Percentiles rank a stretch among this genome's conserved stretches.
Evolutionary conservation across 345 rosid species (phyloP).

Genomic region (Microcos paniculata): DNA sequence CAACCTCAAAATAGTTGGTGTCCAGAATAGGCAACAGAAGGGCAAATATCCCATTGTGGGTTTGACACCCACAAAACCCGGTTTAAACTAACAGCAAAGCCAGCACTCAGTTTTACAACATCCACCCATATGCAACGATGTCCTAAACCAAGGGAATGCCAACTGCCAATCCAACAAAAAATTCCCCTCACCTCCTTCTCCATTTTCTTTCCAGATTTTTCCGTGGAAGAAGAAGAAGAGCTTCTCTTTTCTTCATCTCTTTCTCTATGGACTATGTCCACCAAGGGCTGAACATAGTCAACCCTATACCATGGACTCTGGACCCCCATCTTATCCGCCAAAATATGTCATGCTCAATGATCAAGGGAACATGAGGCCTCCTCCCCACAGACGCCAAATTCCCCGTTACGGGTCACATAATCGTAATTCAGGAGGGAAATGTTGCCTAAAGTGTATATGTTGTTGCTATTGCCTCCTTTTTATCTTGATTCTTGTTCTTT

Average conservation of each 20-base stretch:
- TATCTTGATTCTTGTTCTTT: constrained; percentile 30
- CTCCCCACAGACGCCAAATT: constrained; percentile 40
- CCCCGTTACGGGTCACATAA: constrained; percentile 33
- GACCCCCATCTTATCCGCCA: constrained; percentile 24
- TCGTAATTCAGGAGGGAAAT: not conserved
- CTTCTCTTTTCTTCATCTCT: constrained; percentile 7
- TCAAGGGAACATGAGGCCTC: constrained; percentile 28
- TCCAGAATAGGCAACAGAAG: not conserved
- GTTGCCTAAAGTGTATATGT: constrained; percentile 41
- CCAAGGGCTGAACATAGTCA: constrained; percentile 25
- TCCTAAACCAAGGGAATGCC: constrained; percentile 37
- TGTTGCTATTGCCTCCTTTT: constrained; percentile 49
- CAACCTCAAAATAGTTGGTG: not conserved
- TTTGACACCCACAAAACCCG: constrained; percentile 3
- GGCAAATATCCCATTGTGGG: too few relatives aligned
- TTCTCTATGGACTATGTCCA: constrained; percentile 30
- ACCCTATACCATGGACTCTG: constrained; percentile 22
- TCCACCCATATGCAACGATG: constrained; percentile 36
- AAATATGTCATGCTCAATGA: constrained; percentile 38
- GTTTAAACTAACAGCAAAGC: not conserved
- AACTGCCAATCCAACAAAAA: not conserved
- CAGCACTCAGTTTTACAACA: not conserved
- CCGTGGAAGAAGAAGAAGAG: constrained; percentile 1
- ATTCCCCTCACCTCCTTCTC: constrained; percentile 5
- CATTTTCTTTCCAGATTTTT: not conserved